These are phyloP conservation scores for Fusarium chaquense DNA, from an alignment of 2,329 filamentous ascomycete genomes.

Conservation along the genomic window DNA sequence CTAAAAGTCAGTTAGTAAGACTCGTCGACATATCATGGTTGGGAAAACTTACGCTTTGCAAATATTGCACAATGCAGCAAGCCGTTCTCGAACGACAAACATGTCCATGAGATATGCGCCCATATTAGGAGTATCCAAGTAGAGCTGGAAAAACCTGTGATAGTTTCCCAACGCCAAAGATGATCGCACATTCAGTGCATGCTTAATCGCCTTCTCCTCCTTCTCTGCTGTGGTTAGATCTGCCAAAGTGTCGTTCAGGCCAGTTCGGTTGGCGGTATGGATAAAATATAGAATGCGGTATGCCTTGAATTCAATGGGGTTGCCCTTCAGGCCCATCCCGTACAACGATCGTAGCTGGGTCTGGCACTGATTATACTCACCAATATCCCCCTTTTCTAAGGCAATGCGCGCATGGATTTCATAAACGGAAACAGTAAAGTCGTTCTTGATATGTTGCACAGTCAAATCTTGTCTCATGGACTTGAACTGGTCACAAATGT, in stretches of 20 bases:
- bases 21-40: background rate
- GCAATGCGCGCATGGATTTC: constrained; percentile 98
- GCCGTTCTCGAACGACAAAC: constrained; percentile 94
- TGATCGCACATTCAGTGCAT: constrained; percentile 91
- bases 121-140: constrained; percentile 95
- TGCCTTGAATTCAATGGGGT: constrained; percentile 95
- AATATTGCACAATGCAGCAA: constrained; percentile 89
- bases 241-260: constrained; percentile 97
- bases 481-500: constrained; percentile 99
- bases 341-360: constrained; percentile 96
- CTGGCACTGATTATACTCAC: constrained; percentile 99
- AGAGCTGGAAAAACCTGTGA: constrained; percentile 97
- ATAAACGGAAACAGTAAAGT: constrained; percentile 96
- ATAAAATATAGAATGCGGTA: constrained; percentile 99
- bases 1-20: constrained; percentile 68
- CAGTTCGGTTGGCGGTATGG: constrained; percentile 97
- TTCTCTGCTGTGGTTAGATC: constrained; percentile 99
- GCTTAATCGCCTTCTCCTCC: constrained; percentile 83
- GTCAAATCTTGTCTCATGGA: constrained; percentile 97
- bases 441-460: constrained; percentile 95
- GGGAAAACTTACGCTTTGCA: constrained; percentile 85
- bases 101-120: constrained; percentile 99
- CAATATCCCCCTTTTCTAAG: constrained; percentile 96
- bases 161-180: constrained; percentile 95
- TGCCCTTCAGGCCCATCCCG: constrained; percentile 85